Evolutionary conservation across 139 green algal genomes (phyloP), one percentile per base, ranked within the genome.

Genomic region (Chlamydomonas schloesseri): DNA sequence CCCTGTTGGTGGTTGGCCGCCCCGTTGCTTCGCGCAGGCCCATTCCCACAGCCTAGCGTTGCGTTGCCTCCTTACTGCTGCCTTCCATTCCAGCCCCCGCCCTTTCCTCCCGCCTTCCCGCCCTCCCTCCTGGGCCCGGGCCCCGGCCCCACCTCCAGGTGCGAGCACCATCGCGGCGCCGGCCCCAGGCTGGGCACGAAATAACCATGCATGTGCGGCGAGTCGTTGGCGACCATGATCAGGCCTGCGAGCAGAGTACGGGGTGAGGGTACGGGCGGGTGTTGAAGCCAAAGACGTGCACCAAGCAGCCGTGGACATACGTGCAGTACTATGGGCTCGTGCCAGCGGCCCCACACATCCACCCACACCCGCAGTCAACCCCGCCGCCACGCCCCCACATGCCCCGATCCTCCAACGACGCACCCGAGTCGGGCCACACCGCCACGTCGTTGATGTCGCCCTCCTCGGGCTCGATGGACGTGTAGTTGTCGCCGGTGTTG

Each of bases 161-260:
- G 99, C 50, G 91, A 95, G 93, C 96, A 99, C 98, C 98, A 99
- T 3, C 81, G 82, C 0, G 98, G 97, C 0, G 98, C 98, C 9
- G 98, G 96, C 6, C 98, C 98, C 53, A 99, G 92, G 10, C 86
- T 74, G 14, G 98, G 98, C 26, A 99, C 89, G 87, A 99, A 99
- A 91, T 96, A 99, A 33, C 89, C 89, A 75, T 97, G 90, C 73
- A 96, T 89, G 36, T 84, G 57, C 24, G 94, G 90, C 14, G 91
- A 42, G 74, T 98, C 95, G 79, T 92, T 91, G 26, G 90, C 95
- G 3, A 96, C 71, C 84, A 98, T 92, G 31, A 95, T 69, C 47
- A 96, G 87, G 50, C 85, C 81, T 78, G 68, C 18, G 67, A 29
- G 50, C 3, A 58, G 64, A 46, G 29, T 15, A 42, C n/a, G 29